A percentile compares a stretch with the other conserved stretches of the same genome.
These are phyloP conservation scores for Trypanosoma cruzi DNA, from an alignment of 208 protist genomes.

Conservation along the genomic window DNA sequence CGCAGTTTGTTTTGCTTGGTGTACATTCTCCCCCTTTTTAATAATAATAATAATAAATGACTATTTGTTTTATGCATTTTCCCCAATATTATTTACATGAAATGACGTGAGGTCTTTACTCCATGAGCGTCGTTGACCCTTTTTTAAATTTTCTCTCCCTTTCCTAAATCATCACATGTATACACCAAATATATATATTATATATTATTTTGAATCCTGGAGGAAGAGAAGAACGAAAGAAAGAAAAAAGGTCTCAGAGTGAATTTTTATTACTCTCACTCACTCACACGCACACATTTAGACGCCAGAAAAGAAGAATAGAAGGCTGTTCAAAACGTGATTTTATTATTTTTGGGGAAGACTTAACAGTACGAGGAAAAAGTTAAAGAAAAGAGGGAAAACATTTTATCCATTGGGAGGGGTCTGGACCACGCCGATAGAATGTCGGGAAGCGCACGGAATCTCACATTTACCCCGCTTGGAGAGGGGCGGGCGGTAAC, in stretches of 20 bases:
- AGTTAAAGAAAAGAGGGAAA: too few relatives aligned
- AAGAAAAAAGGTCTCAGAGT: background rate
- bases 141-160: background rate
- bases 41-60: background rate
- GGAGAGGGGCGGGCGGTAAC: slow-evolving; percentile 27
- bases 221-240: background rate
- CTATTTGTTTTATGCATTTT: too few relatives aligned
- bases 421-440: too few relatives aligned
- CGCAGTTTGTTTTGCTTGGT: background rate
- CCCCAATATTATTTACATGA: too few relatives aligned
- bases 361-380: too few relatives aligned
- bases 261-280: background rate
- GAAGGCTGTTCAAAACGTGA: background rate
- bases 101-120: too few relatives aligned
- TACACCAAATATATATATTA: background rate
- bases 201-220: background rate
- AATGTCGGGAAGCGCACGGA: slow-evolving; percentile 3
- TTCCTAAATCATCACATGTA: background rate
- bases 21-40: background rate
- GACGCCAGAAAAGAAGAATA: background rate
- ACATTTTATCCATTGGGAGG: too few relatives aligned
- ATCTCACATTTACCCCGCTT: slow-evolving; percentile 66
- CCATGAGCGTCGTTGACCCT: too few relatives aligned
- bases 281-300: background rate
- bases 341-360: too few relatives aligned